Percentiles rank a stretch among this genome's conserved stretches.
Evolutionary conservation across 305 asterid genomes (phyloP).

Genomic region (Ilex paraguariensis): DNA sequence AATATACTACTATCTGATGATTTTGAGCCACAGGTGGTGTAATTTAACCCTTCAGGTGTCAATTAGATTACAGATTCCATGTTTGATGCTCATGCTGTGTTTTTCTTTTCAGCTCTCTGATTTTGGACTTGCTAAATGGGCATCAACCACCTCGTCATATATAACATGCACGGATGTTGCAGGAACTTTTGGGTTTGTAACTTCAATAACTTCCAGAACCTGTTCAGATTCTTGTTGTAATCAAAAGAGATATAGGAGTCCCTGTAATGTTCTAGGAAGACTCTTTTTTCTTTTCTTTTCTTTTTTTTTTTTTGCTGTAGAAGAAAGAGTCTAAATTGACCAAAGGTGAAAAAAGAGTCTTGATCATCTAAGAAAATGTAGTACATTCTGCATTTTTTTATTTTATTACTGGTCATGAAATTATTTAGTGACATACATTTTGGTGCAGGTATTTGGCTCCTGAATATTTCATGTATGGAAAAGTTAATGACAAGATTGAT

Average conservation of each 20-base stretch:
- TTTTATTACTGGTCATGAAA: too few relatives aligned
- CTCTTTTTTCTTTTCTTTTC: too few relatives aligned
- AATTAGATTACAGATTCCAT: too few relatives aligned
- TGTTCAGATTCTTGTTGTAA: not conserved
- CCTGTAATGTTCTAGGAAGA: too few relatives aligned
- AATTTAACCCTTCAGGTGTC: not conserved
- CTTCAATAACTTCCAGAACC: not conserved
- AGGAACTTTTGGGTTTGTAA: constrained; percentile 93
- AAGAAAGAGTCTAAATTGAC: too few relatives aligned
- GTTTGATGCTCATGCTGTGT: too few relatives aligned
- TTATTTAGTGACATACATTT: not conserved
- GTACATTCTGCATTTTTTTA: constrained; percentile 3
- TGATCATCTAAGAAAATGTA: constrained; percentile 8
- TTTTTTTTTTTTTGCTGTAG: not conserved
- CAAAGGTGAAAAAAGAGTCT: too few relatives aligned
- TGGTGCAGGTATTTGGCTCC: constrained; percentile 87
- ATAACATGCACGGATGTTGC: constrained; percentile 79
- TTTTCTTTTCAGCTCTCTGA: constrained; percentile 40
- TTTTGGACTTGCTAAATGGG: constrained; percentile 97
- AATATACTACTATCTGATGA: constrained; percentile 81
- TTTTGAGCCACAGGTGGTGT: constrained; percentile 91
- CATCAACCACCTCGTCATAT: constrained; percentile 65
- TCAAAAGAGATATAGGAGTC: not conserved
- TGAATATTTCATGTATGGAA: constrained; percentile 95
- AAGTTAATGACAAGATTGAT: constrained; percentile 87